Conservation (phyloP, 1,284 basidiomycete species). For the Anthracocystis panici-leucophaei region DNA sequence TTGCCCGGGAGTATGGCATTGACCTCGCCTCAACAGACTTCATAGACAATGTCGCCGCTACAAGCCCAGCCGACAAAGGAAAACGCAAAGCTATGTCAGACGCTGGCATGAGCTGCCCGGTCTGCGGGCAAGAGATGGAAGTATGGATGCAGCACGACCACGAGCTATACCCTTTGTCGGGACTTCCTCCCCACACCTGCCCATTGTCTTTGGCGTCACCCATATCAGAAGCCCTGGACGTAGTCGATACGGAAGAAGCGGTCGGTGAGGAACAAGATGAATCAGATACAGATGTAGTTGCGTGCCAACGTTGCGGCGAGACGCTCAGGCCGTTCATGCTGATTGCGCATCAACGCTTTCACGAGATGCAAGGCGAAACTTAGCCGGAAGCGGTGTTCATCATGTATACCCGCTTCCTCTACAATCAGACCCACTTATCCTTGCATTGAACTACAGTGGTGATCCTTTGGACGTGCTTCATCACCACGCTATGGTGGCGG, state of each 20-base stretch:
- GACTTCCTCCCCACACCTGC: constrained; percentile 22
- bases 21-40: background rate
- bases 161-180: constrained; percentile 43
- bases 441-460: background rate
- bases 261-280: constrained; percentile 7
- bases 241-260: background rate
- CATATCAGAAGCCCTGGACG: background rate
- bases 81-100: constrained; percentile 2
- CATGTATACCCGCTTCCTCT: background rate
- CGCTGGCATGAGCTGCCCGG: constrained; percentile 13
- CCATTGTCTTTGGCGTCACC: background rate
- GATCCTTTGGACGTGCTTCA: too few relatives aligned
- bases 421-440: background rate
- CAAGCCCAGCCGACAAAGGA: constrained; percentile 3
- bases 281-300: background rate
- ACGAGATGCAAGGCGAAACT: constrained; percentile 14
- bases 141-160: constrained; percentile 65
- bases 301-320: constrained; percentile 28
- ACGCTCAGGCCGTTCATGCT: constrained; percentile 22
- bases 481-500: background rate
- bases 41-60: background rate
- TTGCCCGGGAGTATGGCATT: constrained; percentile 52
- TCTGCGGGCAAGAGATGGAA: constrained; percentile 44
- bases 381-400: background rate
- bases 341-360: constrained; percentile 27